Percentiles rank a stretch among this genome's conserved stretches.
Conservation (phyloP, 2,329 filamentous ascomycete genomes). For the Aspergillus proliferans region DNA sequence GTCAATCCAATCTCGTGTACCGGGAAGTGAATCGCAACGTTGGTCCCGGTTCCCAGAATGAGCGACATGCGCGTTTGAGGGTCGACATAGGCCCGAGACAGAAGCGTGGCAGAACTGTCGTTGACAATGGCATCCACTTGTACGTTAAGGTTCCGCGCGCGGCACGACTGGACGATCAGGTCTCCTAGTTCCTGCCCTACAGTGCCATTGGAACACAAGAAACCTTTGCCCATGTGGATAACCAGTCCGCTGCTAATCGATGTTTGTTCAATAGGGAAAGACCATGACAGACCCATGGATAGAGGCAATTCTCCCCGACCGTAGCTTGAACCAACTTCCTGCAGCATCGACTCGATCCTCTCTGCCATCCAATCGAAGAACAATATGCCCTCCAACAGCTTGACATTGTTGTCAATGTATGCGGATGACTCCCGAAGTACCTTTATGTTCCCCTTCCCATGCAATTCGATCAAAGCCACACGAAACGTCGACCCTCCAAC, state of each 20-base stretch:
- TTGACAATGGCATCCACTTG: conserved; percentile 59
- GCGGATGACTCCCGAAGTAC: conserved; percentile 51
- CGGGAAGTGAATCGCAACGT: conserved; percentile 58
- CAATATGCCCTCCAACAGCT: conserved; percentile 47
- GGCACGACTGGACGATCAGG: conserved; percentile 55
- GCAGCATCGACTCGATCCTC: conserved; percentile 51
- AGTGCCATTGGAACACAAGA: conserved; percentile 53
- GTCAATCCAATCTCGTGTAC: conserved; percentile 46
- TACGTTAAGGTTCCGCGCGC: conserved; percentile 49
- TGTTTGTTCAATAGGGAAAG: conserved; percentile 61
- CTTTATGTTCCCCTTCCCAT: conserved; percentile 45
- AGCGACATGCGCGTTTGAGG: conserved; percentile 56
- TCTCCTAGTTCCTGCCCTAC: conserved; percentile 55
- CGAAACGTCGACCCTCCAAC: conserved; percentile 63
- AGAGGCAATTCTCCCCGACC: conserved; percentile 36
- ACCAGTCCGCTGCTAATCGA: conserved; percentile 53
- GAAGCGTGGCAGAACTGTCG: conserved; percentile 55
- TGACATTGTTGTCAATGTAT: conserved; percentile 52
- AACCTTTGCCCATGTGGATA: conserved; percentile 61
- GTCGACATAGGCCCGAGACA: conserved; percentile 58
- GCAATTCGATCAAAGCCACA: conserved; percentile 55
- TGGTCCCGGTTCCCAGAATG: conserved; percentile 60
- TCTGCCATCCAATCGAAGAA: conserved; percentile 65
- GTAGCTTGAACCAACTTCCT: conserved; percentile 35
- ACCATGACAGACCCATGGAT: conserved; percentile 59